Conservation (phyloP, 106 monocot genomes). For the Allium sativum region DNA sequence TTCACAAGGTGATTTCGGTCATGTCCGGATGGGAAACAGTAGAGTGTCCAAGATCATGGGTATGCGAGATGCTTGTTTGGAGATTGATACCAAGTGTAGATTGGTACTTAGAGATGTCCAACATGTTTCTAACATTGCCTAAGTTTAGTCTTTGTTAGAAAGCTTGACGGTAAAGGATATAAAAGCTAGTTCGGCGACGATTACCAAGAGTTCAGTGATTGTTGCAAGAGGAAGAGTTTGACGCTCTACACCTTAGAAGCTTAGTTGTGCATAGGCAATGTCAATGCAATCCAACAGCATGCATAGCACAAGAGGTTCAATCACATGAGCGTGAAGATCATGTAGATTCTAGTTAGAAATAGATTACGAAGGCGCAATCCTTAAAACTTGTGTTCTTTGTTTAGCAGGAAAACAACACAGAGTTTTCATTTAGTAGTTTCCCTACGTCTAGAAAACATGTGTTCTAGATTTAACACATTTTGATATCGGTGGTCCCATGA, state of each 20-base stretch:
- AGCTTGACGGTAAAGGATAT: not conserved
- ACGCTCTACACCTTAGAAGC: not conserved
- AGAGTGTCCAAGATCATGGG: too few species aligned
- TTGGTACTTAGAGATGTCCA: not conserved
- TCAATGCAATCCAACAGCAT: conserved; percentile 3
- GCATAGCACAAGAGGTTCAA: conserved; percentile 1
- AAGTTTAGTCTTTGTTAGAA: not conserved
- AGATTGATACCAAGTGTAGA: too few species aligned
- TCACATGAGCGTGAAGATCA: not conserved
- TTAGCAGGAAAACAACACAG: conserved; percentile 1
- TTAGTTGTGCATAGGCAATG: not conserved
- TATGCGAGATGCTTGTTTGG: too few species aligned
- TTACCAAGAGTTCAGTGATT: not conserved
- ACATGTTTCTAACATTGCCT: not conserved
- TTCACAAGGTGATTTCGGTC: not conserved
- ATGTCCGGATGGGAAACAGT: not conserved
- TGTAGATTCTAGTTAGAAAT: too few species aligned
- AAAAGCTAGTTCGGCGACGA: not conserved
- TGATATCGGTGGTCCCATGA: not conserved
- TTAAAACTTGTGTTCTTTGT: conserved; percentile 1
- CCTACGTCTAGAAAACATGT: not conserved
- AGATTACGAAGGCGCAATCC: not conserved
- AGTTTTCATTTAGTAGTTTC: not conserved
- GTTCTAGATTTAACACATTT: conserved; percentile 2
- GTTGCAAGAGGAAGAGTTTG: not conserved